phyloP scores from a whole-genome alignment of 2,329 filamentous ascomycete genomes.

The Aspergillus pseudoglaucus region DNA sequence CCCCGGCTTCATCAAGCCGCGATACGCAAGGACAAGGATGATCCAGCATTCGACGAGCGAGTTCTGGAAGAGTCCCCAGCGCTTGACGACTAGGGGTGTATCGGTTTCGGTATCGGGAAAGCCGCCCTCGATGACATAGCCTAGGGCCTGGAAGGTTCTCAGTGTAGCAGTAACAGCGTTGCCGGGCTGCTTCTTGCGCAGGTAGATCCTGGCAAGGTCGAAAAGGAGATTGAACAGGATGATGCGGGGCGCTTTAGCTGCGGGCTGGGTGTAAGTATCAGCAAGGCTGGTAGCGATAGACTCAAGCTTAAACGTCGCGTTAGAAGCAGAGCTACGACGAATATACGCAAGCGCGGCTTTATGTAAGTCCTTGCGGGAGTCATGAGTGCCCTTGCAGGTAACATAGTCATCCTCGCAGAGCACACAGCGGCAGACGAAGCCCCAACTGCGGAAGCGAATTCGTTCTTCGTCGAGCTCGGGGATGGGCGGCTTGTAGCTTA shows the following conservation, averaged over 20 bases:
- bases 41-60: conserved; percentile 23
- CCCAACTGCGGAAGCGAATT: conserved; percentile 14
- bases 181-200: background rate
- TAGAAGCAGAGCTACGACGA: too few species aligned
- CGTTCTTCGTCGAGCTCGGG: conserved; percentile 1
- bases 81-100: conserved; percentile 8
- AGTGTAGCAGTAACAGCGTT: conserved; percentile 15
- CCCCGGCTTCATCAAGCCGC: conserved; percentile 6
- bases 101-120: conserved; percentile 1
- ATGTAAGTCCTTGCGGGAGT: too few species aligned
- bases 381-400: too few species aligned
- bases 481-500: conserved; percentile 31
- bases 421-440: conserved; percentile 17
- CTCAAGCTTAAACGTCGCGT: conserved; percentile 8
- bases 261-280: conserved; percentile 17
- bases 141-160: conserved; percentile 17
- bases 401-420: conserved; percentile 15
- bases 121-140: conserved; percentile 20
- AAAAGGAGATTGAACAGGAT: conserved; percentile 10
- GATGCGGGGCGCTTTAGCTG: conserved; percentile 19
- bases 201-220: conserved; percentile 10
- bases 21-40: conserved; percentile 19
- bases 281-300: conserved; percentile 7
- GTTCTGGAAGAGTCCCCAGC: conserved; percentile 26
- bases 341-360: too few species aligned